Percentiles rank a stretch among this genome's conserved stretches.
These are phyloP conservation scores for Tetrapisispora nanseiensis DNA, from an alignment of 805 yeast species.

Conservation along the genomic window DNA sequence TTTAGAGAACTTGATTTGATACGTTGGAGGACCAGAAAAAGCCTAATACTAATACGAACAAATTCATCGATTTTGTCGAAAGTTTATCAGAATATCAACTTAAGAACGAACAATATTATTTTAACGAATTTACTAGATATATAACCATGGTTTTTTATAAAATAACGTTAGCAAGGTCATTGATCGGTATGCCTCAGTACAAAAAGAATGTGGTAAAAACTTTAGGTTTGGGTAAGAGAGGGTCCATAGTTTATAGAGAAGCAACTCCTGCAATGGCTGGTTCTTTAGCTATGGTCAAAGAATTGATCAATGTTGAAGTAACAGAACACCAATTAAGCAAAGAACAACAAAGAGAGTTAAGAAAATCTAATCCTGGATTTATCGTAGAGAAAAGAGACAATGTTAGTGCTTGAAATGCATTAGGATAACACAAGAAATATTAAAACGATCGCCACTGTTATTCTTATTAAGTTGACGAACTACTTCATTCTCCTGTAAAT, in stretches of 20 bases:
- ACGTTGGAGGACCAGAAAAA: no score
- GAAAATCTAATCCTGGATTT: constrained; percentile 62
- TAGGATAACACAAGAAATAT: no score
- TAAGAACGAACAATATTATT: no score
- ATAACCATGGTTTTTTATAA: constrained; percentile 36
- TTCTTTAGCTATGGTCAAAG: constrained; percentile 72
- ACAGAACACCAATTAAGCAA: constrained; percentile 45
- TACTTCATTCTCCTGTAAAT: neutral
- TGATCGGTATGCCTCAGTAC: constrained; percentile 72
- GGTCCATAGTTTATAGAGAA: constrained; percentile 60
- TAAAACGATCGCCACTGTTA: no score
- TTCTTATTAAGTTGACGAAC: neutral
- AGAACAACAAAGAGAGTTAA: constrained; percentile 40
- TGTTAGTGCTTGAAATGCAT: constrained; percentile 1
- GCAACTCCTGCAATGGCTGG: constrained; percentile 80
- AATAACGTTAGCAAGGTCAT: constrained; percentile 69
- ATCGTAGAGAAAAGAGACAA: constrained; percentile 32
- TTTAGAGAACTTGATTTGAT: no score
- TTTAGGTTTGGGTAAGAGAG: constrained; percentile 68
- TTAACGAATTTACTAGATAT: neutral
- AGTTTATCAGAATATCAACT: no score
- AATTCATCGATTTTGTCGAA: no score
- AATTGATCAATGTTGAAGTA: constrained; percentile 72
- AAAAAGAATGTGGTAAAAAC: constrained; percentile 55
- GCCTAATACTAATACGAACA: no score